Conservation (phyloP, 2,329 filamentous ascomycete species). For the Scytalidium lignicola region DNA sequence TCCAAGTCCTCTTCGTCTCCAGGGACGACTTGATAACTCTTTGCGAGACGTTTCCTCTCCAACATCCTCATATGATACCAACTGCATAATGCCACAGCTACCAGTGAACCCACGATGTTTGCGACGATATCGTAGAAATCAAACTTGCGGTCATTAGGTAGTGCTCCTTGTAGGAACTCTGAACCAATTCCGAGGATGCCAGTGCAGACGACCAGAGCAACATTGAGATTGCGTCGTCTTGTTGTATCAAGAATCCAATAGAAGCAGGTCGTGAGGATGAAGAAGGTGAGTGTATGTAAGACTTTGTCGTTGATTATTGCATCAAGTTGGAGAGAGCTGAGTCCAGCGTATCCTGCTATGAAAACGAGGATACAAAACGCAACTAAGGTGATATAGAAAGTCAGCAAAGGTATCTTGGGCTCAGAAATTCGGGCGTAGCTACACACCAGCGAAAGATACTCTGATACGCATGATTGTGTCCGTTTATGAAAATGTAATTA, state of each 20-base stretch:
- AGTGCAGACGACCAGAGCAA: constrained; percentile 79
- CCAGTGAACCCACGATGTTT: constrained; percentile 75
- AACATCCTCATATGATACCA: constrained; percentile 97
- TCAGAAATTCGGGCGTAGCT: constrained; percentile 1
- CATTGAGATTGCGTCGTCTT: constrained; percentile 76
- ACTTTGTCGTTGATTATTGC: constrained; percentile 77
- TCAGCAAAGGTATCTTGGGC: constrained; percentile 8
- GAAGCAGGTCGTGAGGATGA: constrained; percentile 79
- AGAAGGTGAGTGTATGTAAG: constrained; percentile 84
- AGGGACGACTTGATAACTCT: constrained; percentile 66
- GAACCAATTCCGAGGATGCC: constrained; percentile 65
- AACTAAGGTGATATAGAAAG: constrained; percentile 39
- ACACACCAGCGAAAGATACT: constrained; percentile 78
- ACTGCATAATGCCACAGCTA: constrained; percentile 67
- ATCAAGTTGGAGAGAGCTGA: constrained; percentile 57
- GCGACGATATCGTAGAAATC: constrained; percentile 84
- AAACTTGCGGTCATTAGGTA: constrained; percentile 66
- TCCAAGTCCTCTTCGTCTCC: constrained; percentile 67
- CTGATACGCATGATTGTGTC: constrained; percentile 68
- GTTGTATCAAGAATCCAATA: constrained; percentile 97
- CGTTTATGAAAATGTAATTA: neutral
- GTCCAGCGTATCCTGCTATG: constrained; percentile 72
- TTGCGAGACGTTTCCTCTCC: constrained; percentile 72
- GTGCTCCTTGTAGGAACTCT: constrained; percentile 68
- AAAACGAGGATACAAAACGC: constrained; percentile 67